Percentiles rank a stretch among this genome's conserved stretches.
phyloP scores from a whole-genome alignment of 345 rosid species.

The Erucastrum elatum region DNA sequence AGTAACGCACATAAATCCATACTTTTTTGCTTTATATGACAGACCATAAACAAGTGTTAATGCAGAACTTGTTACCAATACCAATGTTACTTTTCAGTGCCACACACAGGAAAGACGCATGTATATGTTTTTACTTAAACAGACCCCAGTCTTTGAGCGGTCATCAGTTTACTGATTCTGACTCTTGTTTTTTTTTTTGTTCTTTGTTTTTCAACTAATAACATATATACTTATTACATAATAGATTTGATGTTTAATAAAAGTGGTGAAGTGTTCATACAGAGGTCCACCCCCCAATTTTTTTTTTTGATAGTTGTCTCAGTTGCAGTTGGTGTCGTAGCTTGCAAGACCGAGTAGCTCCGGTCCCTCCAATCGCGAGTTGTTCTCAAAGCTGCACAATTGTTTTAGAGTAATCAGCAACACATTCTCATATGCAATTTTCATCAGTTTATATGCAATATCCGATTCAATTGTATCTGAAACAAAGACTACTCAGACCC shows the following conservation, averaged over 20 bases:
- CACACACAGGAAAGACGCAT: slow-evolving; percentile 2
- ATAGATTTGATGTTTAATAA: slow-evolving; percentile 26
- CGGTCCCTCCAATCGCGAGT: slow-evolving; percentile 90
- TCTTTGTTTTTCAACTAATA: neutral
- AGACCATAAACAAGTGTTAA: neutral
- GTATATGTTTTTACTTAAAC: slow-evolving; percentile 15
- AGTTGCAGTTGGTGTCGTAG: slow-evolving; percentile 85
- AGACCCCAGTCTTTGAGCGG: neutral
- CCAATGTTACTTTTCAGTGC: slow-evolving; percentile 18
- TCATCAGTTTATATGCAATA: neutral
- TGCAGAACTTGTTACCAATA: slow-evolving; percentile 22
- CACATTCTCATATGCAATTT: neutral
- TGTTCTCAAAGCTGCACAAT: slow-evolving; percentile 76
- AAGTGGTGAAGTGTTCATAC: slow-evolving; percentile 39
- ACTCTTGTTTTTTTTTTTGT: neutral
- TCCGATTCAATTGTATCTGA: neutral
- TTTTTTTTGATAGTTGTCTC: slow-evolving; percentile 23
- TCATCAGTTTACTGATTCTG: too few species aligned
- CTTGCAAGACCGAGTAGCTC: slow-evolving; percentile 87
- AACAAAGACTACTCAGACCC: neutral
- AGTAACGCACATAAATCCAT: neutral
- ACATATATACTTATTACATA: slow-evolving; percentile 35
- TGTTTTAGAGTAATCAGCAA: neutral
- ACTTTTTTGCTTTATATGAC: neutral
- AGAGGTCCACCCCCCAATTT: slow-evolving; percentile 35